Percentiles rank a stretch among this genome's conserved stretches.
Conservation (phyloP, 2,329 filamentous ascomycete species). For the Teratosphaeriaceae sp. region DNA sequence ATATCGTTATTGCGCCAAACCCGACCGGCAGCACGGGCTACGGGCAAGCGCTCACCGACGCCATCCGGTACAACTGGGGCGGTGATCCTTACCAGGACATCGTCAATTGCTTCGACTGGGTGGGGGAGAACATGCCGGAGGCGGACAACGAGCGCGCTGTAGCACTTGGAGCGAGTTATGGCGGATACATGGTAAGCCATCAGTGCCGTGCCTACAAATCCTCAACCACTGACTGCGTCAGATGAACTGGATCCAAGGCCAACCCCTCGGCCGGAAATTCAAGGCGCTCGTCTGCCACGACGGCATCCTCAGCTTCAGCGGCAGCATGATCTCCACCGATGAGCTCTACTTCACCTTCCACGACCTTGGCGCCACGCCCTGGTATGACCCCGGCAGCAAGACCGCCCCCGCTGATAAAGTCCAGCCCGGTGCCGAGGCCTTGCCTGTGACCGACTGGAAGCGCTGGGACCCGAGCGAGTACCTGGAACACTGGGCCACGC, state of each 20-base stretch:
- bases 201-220: neutral
- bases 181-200: slow-evolving; percentile 66
- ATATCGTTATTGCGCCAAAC: slow-evolving; percentile 25
- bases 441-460: slow-evolving; percentile 37
- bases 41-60: slow-evolving; percentile 32
- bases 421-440: slow-evolving; percentile 13
- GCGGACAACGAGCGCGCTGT: slow-evolving; percentile 65
- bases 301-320: slow-evolving; percentile 23
- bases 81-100: slow-evolving; percentile 78
- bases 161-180: slow-evolving; percentile 67
- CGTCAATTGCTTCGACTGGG: slow-evolving; percentile 68
- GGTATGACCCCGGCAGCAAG: slow-evolving; percentile 34
- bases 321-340: slow-evolving; percentile 33
- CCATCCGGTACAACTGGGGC: slow-evolving; percentile 76
- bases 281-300: slow-evolving; percentile 68
- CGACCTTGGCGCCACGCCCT: slow-evolving; percentile 45
- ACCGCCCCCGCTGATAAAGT: slow-evolving; percentile 7
- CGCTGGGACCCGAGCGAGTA: slow-evolving; percentile 53
- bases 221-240: slow-evolving; percentile 1
- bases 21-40: slow-evolving; percentile 25
- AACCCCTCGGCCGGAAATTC: slow-evolving; percentile 74
- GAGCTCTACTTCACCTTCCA: slow-evolving; percentile 51
- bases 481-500: slow-evolving; percentile 69
- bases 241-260: slow-evolving; percentile 68
- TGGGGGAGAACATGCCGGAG: slow-evolving; percentile 58